A percentile compares a stretch with the other conserved stretches of the same genome.
Conservation (phyloP, 2,329 filamentous ascomycete species). For the Tympanopsis confertula region DNA sequence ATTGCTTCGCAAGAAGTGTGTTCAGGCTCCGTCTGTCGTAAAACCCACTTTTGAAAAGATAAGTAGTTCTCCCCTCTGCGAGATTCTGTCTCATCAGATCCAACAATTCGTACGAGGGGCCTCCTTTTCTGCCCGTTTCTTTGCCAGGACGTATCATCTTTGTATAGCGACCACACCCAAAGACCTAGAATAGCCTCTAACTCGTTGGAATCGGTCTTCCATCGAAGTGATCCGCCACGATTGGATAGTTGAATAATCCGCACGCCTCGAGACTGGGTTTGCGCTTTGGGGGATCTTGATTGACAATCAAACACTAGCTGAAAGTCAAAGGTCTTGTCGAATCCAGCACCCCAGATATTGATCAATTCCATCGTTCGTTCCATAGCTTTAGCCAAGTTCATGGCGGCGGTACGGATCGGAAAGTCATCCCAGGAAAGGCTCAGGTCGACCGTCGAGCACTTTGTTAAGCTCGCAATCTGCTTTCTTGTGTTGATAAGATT, state of each 20-base stretch:
- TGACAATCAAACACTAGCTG: no score
- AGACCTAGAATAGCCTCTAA: slow-evolving; percentile 18
- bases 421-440: slow-evolving; percentile 13
- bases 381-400: slow-evolving; percentile 10
- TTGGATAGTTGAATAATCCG: no score
- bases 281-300: no score
- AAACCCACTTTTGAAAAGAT: background rate
- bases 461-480: no score
- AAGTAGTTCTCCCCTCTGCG: background rate
- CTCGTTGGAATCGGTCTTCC: slow-evolving; percentile 11
- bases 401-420: slow-evolving; percentile 12
- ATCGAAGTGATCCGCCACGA: slow-evolving; percentile 6
- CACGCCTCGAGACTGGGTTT: no score
- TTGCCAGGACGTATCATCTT: slow-evolving; percentile 6
- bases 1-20: background rate
- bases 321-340: no score
- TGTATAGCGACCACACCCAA: slow-evolving; percentile 15
- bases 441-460: background rate
- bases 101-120: background rate
- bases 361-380: slow-evolving; percentile 14
- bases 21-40: background rate
- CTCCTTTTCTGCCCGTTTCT: no score
- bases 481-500: no score
- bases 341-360: slow-evolving; percentile 13
- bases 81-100: background rate